phyloP scores from a whole-genome alignment of 176 grass and related monocot genomes.

The Musa acuminata region DNA sequence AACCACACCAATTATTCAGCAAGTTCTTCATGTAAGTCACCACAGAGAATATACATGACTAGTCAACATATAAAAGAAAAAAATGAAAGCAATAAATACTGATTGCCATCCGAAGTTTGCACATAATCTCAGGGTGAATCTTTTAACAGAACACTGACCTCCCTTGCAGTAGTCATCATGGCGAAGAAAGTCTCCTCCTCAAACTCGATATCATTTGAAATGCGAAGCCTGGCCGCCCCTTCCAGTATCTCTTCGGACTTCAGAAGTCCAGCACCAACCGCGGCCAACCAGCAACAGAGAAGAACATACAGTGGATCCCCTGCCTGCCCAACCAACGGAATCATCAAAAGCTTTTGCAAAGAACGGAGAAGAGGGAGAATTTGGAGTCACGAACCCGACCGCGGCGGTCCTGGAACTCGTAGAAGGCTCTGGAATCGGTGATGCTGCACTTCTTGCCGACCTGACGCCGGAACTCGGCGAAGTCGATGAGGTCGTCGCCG shows the following conservation, averaged over 20 bases:
- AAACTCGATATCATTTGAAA: slow-evolving; percentile 95
- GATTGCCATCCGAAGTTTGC: background rate
- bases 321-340: slow-evolving; percentile 19
- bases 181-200: slow-evolving; percentile 93
- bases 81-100: background rate
- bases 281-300: slow-evolving; percentile 82
- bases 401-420: slow-evolving; percentile 74
- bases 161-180: slow-evolving; percentile 64
- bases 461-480: slow-evolving; percentile 85
- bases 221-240: slow-evolving; percentile 82
- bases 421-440: slow-evolving; percentile 74
- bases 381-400: slow-evolving; percentile 34
- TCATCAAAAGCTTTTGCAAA: background rate
- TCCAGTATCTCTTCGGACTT: slow-evolving; percentile 95
- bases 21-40: background rate
- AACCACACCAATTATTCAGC: background rate
- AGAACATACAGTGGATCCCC: slow-evolving; percentile 87
- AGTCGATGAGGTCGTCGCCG: slow-evolving; percentile 76
- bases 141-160: slow-evolving; percentile 28
- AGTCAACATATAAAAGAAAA: background rate
- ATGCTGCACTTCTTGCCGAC: slow-evolving; percentile 82
- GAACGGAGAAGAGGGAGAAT: background rate
- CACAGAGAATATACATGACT: background rate
- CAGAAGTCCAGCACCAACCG: slow-evolving; percentile 66
- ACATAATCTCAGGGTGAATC: background rate